Evolutionary conservation across 495 filamentous ascomycete genomes (phyloP).

Genomic region (Aspergillus ostianus): DNA sequence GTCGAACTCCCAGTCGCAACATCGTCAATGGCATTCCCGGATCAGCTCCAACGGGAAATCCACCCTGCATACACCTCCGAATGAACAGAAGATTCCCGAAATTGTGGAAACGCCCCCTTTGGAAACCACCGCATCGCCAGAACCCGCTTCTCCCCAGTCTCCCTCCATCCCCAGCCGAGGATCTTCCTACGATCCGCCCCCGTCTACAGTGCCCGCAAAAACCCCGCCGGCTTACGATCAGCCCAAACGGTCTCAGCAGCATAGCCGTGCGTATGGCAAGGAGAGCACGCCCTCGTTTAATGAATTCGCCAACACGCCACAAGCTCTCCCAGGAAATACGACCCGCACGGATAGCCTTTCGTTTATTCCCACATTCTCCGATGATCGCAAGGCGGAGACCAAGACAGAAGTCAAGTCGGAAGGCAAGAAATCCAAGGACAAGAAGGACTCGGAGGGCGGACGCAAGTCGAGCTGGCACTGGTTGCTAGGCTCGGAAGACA

Average conservation of each 20-base stretch:
- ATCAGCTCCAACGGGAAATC: slow-evolving; percentile 48
- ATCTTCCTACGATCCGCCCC: slow-evolving; percentile 52
- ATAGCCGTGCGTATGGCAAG: slow-evolving; percentile 27
- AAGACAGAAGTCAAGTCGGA: slow-evolving; percentile 43
- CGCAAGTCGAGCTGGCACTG: slow-evolving; percentile 88
- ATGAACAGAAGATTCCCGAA: slow-evolving; percentile 54
- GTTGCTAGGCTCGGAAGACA: slow-evolving; percentile 68
- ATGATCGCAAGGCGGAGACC: slow-evolving; percentile 63
- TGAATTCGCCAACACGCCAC: slow-evolving; percentile 38
- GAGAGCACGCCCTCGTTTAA: slow-evolving; percentile 32
- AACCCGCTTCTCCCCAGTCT: slow-evolving; percentile 29
- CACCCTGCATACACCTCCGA: slow-evolving; percentile 34
- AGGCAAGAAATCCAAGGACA: slow-evolving; percentile 62
- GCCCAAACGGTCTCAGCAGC: slow-evolving; percentile 28
- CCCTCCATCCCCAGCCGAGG: slow-evolving; percentile 45
- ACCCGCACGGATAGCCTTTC: slow-evolving; percentile 75
- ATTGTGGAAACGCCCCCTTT: slow-evolving; percentile 68
- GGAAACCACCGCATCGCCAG: slow-evolving; percentile 28
- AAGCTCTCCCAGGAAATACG: slow-evolving; percentile 65
- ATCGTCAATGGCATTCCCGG: slow-evolving; percentile 43
- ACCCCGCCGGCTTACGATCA: slow-evolving; percentile 21
- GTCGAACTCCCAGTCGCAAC: slow-evolving; percentile 26
- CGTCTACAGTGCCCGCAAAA: slow-evolving; percentile 25
- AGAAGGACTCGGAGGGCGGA: slow-evolving; percentile 56
- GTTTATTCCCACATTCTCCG: slow-evolving; percentile 74